phyloP scores from a whole-genome alignment of 306 rosid genomes.

The Potentilla sterilis region DNA sequence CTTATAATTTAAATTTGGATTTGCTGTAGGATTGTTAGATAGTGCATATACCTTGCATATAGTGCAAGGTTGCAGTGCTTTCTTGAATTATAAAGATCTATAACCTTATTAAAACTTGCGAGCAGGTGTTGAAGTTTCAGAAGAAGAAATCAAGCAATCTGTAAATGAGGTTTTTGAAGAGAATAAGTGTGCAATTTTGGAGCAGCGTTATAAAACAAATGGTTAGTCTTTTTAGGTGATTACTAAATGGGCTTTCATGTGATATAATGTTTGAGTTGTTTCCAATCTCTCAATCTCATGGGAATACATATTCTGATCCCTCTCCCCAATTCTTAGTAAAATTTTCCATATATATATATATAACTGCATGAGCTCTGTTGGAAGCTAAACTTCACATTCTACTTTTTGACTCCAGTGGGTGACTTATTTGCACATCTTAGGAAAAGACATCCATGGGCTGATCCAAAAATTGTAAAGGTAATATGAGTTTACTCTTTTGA shows the following conservation, averaged over 20 bases:
- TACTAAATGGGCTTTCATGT: background rate
- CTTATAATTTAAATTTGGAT: background rate
- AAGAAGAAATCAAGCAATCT: conserved; percentile 57
- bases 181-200: conserved; percentile 61
- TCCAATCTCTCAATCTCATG: background rate
- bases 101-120: conserved; percentile 14
- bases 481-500: conserved; percentile 5
- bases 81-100: background rate
- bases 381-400: background rate
- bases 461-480: conserved; percentile 93
- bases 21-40: conserved; percentile 3
- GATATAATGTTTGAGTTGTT: background rate
- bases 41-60: conserved; percentile 7
- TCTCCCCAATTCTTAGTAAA: background rate
- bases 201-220: conserved; percentile 70
- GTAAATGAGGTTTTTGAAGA: conserved; percentile 72
- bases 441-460: conserved; percentile 93
- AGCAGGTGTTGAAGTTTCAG: conserved; percentile 82
- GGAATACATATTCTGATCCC: background rate
- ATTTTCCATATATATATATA: background rate
- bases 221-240: conserved; percentile 35
- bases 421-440: conserved; percentile 78
- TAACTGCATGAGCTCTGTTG: background rate
- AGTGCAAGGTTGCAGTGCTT: background rate
- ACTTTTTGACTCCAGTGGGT: conserved; percentile 58